Evolutionary conservation across 768 basidiomycete genomes (phyloP), one percentile per base, ranked within the genome.

Genomic region (Tephrocybe sp.): DNA sequence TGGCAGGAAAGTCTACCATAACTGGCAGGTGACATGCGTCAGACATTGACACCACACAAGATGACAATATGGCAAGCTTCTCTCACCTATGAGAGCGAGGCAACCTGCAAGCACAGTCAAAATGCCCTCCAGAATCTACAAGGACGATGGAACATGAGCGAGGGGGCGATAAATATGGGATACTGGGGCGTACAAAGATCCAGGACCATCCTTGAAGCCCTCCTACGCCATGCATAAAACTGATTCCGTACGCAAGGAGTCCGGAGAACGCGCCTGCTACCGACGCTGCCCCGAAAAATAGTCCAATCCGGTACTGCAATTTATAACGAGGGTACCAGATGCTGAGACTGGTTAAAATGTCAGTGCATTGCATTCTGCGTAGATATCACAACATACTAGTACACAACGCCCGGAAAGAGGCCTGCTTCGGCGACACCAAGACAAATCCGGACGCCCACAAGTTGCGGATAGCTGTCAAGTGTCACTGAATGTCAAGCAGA

Each of bases 401-500:
- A 90, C 0, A 80, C 77, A 9, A 88, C 83, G 21, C 86, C 86
- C 10, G 88, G 86, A 64, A 85, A 89, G 9, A 88, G 62, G 3
- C 88, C 86, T 4, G 85, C 83, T 66, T 90, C 88, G 0, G 84
- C 77, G 2, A 85, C 60, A 2, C 87, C 88, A 0, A 88, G 77
- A 52, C 76, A 79, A 6, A 82, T 65, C 9, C 85, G 77, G 9
- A 71, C 73, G 17, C 75, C 84, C 11, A 85, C 76, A 12, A 87
- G 75, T 59, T 86, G 78, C 8, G 76, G 76, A 59, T 83, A 87
- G 21, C 85, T 86, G 34, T 36, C 15, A 7, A 41, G 30, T 30
- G 34, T 39, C 18, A 39, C n/a, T 8, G 8, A 30, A 30, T 11
- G 28, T 11, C 5, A 30, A 5, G 28, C 28, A 30, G n/a, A 30